phyloP scores from a whole-genome alignment of 2,329 filamentous ascomycete genomes.

The Penicillium decumbens region DNA sequence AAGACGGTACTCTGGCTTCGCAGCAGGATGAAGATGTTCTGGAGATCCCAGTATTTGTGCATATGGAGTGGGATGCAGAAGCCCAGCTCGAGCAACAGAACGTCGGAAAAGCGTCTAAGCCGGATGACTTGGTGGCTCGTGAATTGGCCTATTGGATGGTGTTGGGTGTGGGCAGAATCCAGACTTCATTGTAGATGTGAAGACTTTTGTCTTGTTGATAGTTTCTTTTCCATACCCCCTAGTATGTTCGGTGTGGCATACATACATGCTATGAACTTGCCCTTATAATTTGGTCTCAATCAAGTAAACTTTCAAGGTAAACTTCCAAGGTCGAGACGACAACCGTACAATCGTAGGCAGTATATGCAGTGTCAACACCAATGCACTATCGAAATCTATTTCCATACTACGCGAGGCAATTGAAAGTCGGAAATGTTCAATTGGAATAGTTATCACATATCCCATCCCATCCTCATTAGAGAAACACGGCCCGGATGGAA shows the following conservation, averaged over 20 bases:
- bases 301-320: background rate
- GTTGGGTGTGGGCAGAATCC: constrained; percentile 78
- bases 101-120: constrained; percentile 49
- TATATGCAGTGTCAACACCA: background rate
- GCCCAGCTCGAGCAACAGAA: constrained; percentile 41
- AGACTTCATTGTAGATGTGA: constrained; percentile 17
- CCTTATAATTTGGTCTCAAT: background rate
- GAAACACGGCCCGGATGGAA: constrained; percentile 20
- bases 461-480: constrained; percentile 27
- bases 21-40: constrained; percentile 60
- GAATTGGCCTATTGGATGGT: constrained; percentile 97
- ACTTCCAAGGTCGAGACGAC: background rate
- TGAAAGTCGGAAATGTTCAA: constrained; percentile 24
- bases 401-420: constrained; percentile 9
- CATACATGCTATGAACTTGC: background rate
- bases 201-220: constrained; percentile 6
- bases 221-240: constrained; percentile 17
- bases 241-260: constrained; percentile 7
- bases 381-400: background rate
- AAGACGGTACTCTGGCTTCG: constrained; percentile 29
- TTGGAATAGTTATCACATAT: constrained; percentile 28
- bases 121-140: constrained; percentile 66
- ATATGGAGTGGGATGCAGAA: constrained; percentile 80
- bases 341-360: background rate
- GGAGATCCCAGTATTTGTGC: constrained; percentile 91